phyloP scores from a whole-genome alignment of 805 yeast species.

The Cyberlindnera nakhonratchasimensis region DNA sequence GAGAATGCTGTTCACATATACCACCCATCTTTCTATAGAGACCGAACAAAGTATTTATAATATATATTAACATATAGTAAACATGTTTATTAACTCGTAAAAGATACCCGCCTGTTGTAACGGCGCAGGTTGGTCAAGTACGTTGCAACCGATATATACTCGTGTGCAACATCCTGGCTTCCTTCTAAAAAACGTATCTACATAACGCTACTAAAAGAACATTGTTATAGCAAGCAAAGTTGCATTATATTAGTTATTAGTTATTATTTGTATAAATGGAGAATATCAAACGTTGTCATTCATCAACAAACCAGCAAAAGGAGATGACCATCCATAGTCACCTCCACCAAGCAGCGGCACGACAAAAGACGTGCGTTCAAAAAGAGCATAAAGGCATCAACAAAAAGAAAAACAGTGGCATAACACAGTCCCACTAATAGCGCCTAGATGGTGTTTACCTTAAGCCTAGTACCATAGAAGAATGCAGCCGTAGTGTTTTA shows the following conservation, averaged over 20 bases:
- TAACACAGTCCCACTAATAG: not conserved
- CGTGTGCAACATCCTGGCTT: no score
- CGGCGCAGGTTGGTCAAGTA: no score
- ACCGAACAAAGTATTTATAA: no score
- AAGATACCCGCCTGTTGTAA: no score
- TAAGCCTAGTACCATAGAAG: no score
- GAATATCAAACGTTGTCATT: conserved; percentile 3
- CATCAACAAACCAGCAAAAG: not conserved
- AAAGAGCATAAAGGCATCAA: conserved; percentile 3
- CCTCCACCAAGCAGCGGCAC: not conserved
- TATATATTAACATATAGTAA: no score
- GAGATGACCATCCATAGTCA: not conserved
- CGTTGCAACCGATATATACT: no score
- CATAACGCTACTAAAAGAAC: not conserved
- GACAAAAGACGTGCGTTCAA: not conserved
- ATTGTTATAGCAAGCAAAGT: not conserved
- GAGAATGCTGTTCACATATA: no score
- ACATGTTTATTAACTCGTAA: no score
- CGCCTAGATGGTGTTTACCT: no score
- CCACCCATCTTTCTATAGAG: no score
- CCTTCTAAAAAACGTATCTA: no score
- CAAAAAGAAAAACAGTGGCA: not conserved
- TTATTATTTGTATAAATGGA: conserved; percentile 5
- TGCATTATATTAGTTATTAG: conserved; percentile 7
- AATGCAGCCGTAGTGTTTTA: not conserved